These are phyloP conservation scores for Ulota crispa DNA, from an alignment of 225 moss, liverwort and hornwort genomes.

Conservation along the genomic window DNA sequence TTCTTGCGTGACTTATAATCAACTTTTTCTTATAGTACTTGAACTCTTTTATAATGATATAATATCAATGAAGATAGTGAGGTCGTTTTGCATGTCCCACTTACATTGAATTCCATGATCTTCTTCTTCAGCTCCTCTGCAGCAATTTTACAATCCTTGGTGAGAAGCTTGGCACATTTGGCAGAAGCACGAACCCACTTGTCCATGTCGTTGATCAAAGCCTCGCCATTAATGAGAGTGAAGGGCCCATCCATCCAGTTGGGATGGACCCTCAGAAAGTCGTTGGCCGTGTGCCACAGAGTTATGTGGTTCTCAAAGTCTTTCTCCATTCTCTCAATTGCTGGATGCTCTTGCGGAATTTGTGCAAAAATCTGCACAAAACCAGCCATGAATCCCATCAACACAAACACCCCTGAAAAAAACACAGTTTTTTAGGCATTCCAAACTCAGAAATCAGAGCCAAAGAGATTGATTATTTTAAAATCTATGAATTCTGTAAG, in stretches of 20 bases:
- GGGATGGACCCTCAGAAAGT: constrained; percentile 52
- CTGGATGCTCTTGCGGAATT: constrained; percentile 50
- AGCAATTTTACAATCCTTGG: constrained; percentile 41
- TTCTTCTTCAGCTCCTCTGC: constrained; percentile 38
- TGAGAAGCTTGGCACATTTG: constrained; percentile 60
- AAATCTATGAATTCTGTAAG: too few species aligned
- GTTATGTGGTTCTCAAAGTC: constrained; percentile 53
- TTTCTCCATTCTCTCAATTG: constrained; percentile 57
- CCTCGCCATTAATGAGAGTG: constrained; percentile 51
- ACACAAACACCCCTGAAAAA: too few species aligned
- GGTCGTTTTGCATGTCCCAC: neutral
- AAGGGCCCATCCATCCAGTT: constrained; percentile 83
- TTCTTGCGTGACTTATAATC: neutral
- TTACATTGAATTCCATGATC: constrained; percentile 57
- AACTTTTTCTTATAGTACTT: neutral
- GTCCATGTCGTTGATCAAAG: constrained; percentile 49
- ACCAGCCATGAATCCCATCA: too few species aligned
- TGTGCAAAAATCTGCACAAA: constrained; percentile 46
- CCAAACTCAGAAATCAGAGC: too few species aligned
- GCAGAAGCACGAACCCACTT: constrained; percentile 57
- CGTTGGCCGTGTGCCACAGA: constrained; percentile 63
- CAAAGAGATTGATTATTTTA: too few species aligned
- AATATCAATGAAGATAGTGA: neutral
- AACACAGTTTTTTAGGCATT: too few species aligned
- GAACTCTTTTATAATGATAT: neutral